Conservation (phyloP, 2,329 filamentous ascomycete genomes). For the Colletotrichum sp. region DNA sequence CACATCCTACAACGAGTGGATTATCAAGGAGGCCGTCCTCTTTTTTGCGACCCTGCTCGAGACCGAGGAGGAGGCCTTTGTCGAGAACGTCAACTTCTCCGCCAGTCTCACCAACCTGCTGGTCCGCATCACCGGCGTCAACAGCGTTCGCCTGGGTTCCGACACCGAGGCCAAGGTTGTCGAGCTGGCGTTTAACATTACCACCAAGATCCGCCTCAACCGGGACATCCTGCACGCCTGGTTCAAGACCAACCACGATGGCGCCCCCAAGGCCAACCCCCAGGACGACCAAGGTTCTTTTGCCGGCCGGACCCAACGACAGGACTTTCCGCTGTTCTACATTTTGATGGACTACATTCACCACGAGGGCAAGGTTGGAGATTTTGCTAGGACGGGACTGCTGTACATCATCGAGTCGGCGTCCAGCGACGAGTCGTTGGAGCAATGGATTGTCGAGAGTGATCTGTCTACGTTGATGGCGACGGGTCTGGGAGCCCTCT, state of each 20-base stretch:
- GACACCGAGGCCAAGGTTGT: slow-evolving; percentile 90
- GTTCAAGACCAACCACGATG: slow-evolving; percentile 72
- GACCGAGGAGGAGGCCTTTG: slow-evolving; percentile 94
- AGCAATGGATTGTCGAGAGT: slow-evolving; percentile 97
- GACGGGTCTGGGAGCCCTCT: slow-evolving; percentile 83
- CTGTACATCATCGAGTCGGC: slow-evolving; percentile 96
- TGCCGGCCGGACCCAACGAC: slow-evolving; percentile 83
- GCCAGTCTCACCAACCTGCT: slow-evolving; percentile 87
- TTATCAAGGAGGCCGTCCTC: slow-evolving; percentile 83
- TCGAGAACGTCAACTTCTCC: slow-evolving; percentile 86
- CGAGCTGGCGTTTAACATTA: slow-evolving; percentile 93
- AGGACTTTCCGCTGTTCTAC: slow-evolving; percentile 96
- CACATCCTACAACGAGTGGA: slow-evolving; percentile 81
- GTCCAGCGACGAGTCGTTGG: slow-evolving; percentile 79
- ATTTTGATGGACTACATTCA: slow-evolving; percentile 96
- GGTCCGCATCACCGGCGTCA: slow-evolving; percentile 76
- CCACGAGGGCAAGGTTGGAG: slow-evolving; percentile 90
- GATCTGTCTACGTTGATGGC: slow-evolving; percentile 97
- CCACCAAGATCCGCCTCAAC: slow-evolving; percentile 92
- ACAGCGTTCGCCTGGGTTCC: slow-evolving; percentile 73
- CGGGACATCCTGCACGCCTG: slow-evolving; percentile 87
- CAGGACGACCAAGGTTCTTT: slow-evolving; percentile 77
- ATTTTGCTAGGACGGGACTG: slow-evolving; percentile 93
- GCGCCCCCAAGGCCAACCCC: slow-evolving; percentile 39
- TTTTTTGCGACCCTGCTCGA: slow-evolving; percentile 94